Evolutionary conservation across 1,139 yeast genomes (phyloP).

Genomic region (Barnettozyma hawaiiensis): DNA sequence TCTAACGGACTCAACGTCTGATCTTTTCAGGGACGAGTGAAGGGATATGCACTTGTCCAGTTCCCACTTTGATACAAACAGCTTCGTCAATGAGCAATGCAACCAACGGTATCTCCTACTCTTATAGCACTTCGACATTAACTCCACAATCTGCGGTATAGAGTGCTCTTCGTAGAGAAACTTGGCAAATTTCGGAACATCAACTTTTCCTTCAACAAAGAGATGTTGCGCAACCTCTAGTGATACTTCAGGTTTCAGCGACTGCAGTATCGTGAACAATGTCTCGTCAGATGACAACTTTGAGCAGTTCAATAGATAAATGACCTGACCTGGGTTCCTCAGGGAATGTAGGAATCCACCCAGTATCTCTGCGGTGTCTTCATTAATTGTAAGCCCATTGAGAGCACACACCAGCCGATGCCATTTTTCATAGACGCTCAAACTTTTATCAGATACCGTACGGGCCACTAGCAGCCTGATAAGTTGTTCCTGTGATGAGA

Average conservation of each 20-base stretch:
- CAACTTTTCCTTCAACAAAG: background rate
- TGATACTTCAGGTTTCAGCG: background rate
- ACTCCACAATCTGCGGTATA: background rate
- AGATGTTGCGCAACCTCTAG: background rate
- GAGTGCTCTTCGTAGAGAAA: background rate
- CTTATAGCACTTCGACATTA: background rate
- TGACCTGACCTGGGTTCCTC: constrained; percentile 1
- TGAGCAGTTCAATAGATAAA: background rate
- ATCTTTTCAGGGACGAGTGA: background rate
- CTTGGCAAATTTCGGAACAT: background rate
- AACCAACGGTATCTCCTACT: constrained; percentile 1
- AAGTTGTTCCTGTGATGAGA: constrained; percentile 1
- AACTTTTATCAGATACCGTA: background rate
- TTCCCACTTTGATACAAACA: background rate
- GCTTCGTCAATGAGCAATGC: background rate
- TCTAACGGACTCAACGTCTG: background rate
- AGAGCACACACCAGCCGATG: background rate
- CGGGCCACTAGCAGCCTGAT: constrained; percentile 8
- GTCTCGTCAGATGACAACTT: constrained; percentile 2
- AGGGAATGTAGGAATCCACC: background rate
- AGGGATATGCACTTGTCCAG: background rate
- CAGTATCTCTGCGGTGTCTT: background rate
- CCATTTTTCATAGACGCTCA: constrained; percentile 4
- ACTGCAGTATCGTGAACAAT: background rate
- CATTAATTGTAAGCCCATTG: background rate